Evolutionary conservation across 2,329 filamentous ascomycete genomes (phyloP).

Genomic region (Aspergillus puulaauensis): DNA sequence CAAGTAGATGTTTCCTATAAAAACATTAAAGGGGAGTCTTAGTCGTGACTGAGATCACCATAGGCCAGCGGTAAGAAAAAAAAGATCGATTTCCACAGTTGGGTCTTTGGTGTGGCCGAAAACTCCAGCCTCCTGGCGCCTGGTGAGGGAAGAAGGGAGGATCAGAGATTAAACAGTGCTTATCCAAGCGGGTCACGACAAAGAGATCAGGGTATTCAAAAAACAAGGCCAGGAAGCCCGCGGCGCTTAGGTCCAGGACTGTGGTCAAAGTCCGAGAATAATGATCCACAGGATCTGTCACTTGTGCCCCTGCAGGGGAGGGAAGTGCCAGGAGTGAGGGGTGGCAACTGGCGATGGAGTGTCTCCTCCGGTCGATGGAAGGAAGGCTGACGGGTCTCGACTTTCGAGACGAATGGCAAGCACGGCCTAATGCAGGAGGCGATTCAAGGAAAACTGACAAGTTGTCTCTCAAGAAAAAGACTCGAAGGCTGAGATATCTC

Average conservation of each 20-base stretch:
- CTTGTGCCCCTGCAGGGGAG: conserved; percentile 15
- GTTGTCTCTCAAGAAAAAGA: conserved; percentile 5
- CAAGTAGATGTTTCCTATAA: conserved; percentile 9
- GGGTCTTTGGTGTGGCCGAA: conserved; percentile 18
- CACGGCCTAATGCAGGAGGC: conserved; percentile 19
- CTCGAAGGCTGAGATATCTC: conserved; percentile 17
- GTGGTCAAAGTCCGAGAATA: conserved; percentile 17
- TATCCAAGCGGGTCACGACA: conserved; percentile 24
- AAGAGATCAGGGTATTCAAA: conserved; percentile 27
- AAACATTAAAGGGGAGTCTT: conserved; percentile 13
- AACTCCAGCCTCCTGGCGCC: conserved; percentile 13
- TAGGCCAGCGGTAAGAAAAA: conserved; percentile 17
- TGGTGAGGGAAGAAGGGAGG: conserved; percentile 19
- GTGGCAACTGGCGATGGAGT: conserved; percentile 10
- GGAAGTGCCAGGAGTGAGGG: conserved; percentile 14
- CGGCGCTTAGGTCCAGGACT: conserved; percentile 15
- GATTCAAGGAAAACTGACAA: conserved; percentile 11
- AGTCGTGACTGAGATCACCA: conserved; percentile 19
- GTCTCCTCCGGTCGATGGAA: conserved; percentile 7
- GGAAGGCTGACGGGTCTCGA: conserved; percentile 12
- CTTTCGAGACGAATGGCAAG: conserved; percentile 17
- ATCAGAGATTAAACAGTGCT: conserved; percentile 24
- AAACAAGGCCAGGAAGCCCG: conserved; percentile 24
- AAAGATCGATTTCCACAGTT: conserved; percentile 20
- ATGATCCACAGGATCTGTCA: conserved; percentile 23